Evolutionary conservation across 2,329 filamentous ascomycete species (phyloP).

Genomic region (Fusarium lyarnte): DNA sequence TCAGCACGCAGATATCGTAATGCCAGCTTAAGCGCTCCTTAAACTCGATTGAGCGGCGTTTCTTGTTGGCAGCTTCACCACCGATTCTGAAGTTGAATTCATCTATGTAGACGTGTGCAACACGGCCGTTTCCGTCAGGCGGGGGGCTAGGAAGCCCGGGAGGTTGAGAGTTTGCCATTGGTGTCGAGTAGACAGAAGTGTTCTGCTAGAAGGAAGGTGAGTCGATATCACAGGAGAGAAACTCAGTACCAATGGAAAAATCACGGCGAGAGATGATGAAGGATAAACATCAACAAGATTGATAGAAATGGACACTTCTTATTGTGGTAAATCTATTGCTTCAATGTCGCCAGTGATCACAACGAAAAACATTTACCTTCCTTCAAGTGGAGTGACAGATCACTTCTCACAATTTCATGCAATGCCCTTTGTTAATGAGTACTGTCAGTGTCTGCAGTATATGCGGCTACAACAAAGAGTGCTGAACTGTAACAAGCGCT

Average conservation of each 20-base stretch:
- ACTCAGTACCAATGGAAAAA: neutral
- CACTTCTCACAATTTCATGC: accelerated
- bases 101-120: too few species aligned
- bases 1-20: neutral
- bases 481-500: accelerated
- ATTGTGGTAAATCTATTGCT: neutral
- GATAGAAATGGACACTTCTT: neutral
- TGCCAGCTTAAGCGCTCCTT: neutral
- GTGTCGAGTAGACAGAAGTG: too few species aligned
- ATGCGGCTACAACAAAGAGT: neutral
- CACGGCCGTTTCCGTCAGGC: too few species aligned
- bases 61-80: neutral
- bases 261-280: neutral
- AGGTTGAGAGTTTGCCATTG: too few species aligned
- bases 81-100: too few species aligned
- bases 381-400: neutral
- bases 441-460: accelerated
- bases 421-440: neutral
- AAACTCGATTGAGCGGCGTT: accelerated
- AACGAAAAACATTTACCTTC: neutral
- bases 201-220: neutral
- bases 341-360: neutral
- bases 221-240: neutral
- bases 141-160: too few species aligned
- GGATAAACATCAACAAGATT: neutral